These are phyloP conservation scores for Parietichytrium sp. DNA, from an alignment of 108 stramenopile species.

Conservation along the genomic window DNA sequence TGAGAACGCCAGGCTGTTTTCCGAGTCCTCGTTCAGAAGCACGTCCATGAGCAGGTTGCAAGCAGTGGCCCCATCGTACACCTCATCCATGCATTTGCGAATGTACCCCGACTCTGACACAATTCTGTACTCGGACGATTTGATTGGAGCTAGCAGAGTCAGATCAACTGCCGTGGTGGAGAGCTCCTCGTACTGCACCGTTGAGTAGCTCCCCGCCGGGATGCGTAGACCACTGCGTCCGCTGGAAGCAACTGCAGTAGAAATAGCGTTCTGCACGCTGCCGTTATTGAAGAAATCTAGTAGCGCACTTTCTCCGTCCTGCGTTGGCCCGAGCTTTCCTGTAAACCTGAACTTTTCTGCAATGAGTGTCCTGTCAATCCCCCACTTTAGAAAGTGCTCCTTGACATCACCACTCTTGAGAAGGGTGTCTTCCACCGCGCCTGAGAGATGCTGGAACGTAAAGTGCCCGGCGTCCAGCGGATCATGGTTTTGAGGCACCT, in stretches of 20 bases:
- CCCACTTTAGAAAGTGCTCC: not conserved
- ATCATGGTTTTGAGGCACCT: too few relatives aligned
- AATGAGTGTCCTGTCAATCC: not conserved
- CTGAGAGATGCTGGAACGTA: too few relatives aligned
- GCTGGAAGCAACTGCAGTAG: not conserved
- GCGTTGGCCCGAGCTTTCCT: not conserved
- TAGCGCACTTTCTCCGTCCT: not conserved
- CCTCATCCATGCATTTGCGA: constrained; percentile 21
- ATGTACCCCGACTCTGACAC: not conserved
- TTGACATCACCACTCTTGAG: not conserved
- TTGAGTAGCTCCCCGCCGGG: not conserved
- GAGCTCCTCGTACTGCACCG: not conserved
- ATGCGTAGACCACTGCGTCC: not conserved
- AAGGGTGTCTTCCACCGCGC: not conserved
- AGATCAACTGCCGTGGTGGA: not conserved
- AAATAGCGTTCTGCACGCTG: not conserved
- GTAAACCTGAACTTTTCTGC: constrained; percentile 11
- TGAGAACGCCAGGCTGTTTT: not conserved
- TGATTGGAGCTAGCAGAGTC: not conserved
- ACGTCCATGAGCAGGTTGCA: constrained; percentile 31
- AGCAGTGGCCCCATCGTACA: constrained; percentile 1
- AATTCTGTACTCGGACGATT: not conserved
- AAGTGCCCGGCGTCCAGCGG: too few relatives aligned
- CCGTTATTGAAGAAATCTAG: constrained; percentile 34
- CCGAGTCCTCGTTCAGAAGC: constrained; percentile 38